Percentiles rank a stretch among this genome's conserved stretches.
phyloP scores from a whole-genome alignment of 805 yeast genomes.

The Starmerella roubikii region DNA sequence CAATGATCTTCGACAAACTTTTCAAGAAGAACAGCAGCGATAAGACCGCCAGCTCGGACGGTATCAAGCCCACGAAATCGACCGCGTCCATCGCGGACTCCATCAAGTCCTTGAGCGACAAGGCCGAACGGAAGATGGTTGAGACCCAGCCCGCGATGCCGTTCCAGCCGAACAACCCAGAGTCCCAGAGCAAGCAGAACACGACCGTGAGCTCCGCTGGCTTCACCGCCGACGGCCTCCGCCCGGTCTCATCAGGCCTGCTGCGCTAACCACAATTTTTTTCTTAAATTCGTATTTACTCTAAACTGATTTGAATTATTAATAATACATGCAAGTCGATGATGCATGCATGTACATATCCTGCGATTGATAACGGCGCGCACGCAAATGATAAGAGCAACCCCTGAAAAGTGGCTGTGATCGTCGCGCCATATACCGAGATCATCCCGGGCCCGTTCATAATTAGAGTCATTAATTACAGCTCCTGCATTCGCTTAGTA shows the following conservation, averaged over 20 bases:
- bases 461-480: no score
- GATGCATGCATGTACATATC: no score
- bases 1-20: slow-evolving; percentile 15
- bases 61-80: slow-evolving; percentile 5
- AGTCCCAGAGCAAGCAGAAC: not conserved
- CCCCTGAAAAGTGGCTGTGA: no score
- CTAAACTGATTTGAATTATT: no score
- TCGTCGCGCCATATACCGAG: no score
- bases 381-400: no score
- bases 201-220: not conserved
- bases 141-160: slow-evolving; percentile 1
- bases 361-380: no score
- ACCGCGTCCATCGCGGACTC: slow-evolving; percentile 2
- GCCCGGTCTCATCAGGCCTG: not conserved
- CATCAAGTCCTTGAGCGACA: slow-evolving; percentile 12
- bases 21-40: slow-evolving; percentile 17
- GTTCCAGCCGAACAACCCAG: not conserved
- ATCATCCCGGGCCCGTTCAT: no score
- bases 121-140: slow-evolving; percentile 10
- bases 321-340: no score
- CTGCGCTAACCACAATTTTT: not conserved
- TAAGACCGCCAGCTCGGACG: slow-evolving; percentile 3
- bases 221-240: not conserved
- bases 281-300: no score
- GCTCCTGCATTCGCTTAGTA: no score